A percentile compares a stretch with the other conserved stretches of the same genome.
Evolutionary conservation across 805 yeast genomes (phyloP).

Genomic region (Nakazawaea ernobii): DNA sequence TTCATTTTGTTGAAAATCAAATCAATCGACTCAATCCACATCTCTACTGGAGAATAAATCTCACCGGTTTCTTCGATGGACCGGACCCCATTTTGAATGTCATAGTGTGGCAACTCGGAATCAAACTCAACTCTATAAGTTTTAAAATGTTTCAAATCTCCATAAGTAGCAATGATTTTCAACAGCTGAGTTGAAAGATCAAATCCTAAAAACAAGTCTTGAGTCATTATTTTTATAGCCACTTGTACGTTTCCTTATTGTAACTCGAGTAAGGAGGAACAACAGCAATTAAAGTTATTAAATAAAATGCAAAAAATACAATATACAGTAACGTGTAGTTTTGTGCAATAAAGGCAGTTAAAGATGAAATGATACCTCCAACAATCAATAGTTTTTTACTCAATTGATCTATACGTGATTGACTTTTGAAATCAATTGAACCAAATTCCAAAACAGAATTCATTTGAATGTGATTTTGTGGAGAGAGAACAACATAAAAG

Average conservation of each 20-base stretch:
- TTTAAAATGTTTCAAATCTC: slow-evolving; percentile 42
- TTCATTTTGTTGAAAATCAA: slow-evolving; percentile 48
- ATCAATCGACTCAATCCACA: slow-evolving; percentile 88
- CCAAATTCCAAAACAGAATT: slow-evolving; percentile 11
- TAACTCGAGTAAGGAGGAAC: slow-evolving; percentile 59
- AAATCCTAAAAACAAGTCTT: slow-evolving; percentile 54
- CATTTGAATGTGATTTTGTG: slow-evolving; percentile 2
- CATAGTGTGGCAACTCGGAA: slow-evolving; percentile 50
- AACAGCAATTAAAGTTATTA: slow-evolving; percentile 25
- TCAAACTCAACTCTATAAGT: slow-evolving; percentile 73
- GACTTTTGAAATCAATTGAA: slow-evolving; percentile 50
- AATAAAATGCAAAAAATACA: slow-evolving; percentile 25
- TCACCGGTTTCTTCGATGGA: slow-evolving; percentile 48
- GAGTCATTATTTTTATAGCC: slow-evolving; percentile 29
- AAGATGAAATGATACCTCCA: slow-evolving; percentile 33
- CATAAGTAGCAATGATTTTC: slow-evolving; percentile 64
- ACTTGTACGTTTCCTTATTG: slow-evolving; percentile 41
- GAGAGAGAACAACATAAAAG: no score
- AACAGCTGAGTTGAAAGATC: slow-evolving; percentile 90
- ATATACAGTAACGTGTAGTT: slow-evolving; percentile 36
- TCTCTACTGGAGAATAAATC: slow-evolving; percentile 73
- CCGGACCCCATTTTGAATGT: slow-evolving; percentile 70
- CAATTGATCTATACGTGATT: slow-evolving; percentile 33
- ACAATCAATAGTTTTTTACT: slow-evolving; percentile 21
- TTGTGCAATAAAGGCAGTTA: slow-evolving; percentile 43